Evolutionary conservation across 2,329 filamentous ascomycete species (phyloP), one percentile per base, ranked within the genome.

Genomic region (Nemania bipapillata): DNA sequence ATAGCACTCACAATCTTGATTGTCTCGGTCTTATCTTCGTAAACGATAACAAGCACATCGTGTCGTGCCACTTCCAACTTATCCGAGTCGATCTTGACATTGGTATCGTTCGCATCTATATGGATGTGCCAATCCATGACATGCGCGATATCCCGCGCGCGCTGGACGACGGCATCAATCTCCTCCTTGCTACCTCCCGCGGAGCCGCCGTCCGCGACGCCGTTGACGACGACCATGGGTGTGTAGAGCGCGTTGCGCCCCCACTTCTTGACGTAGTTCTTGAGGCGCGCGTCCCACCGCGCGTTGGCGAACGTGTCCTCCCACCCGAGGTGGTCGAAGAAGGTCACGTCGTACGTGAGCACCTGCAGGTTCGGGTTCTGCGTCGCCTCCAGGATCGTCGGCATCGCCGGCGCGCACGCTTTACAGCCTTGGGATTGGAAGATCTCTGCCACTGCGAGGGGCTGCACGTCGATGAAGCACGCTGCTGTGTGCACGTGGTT

Each of bases 381-480:
- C 7, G 74, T 74, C 22, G 70, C 74, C 12, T 76, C 73, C 40
- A 76, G 78, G 56, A 80, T 78, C 22, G 65, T 72, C 0, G 76
- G 74, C 2, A 79, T 72, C n/a, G 78, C 75, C 0, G 77, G 75
- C 1, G 78, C 78, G 56, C 78, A 81, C 1, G 78, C 76, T 17
- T 65, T 70, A 53, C 79, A 80, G 59, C 77, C 76, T 68, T 80
- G 79, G 0, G 78, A 79, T 65, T 79, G 77, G 70, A 78, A 80
- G 17, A 81, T 74, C 67, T 81, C 79, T 4, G 77, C 74, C 8
- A 80, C 67, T 28, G 79, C 70, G 47, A 80, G 75, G 0, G 77
- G 74, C 57, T 79, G 75, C 63, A 79, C 72, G 42, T 77, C 74
- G 28, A 79, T 67, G 59, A 79, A 80, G 61, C 77, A 80, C 7